Base-by-base conservation (phyloP, 345 rosid genomes). In the Gynandropsis gynandra region DNA sequence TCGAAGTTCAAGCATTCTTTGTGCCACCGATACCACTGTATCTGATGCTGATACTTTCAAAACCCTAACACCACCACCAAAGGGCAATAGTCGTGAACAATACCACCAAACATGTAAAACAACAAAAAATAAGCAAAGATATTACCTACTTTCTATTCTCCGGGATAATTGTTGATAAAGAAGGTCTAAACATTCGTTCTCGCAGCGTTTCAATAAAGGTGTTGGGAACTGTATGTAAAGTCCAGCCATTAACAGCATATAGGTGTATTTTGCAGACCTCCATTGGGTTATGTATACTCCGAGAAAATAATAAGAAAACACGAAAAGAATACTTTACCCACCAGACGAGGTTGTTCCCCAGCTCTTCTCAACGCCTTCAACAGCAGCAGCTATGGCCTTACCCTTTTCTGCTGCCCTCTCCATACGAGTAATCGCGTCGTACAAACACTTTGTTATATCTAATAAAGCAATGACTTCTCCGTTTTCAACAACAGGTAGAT, bases 321-420 rank as follows among this genome's bases (percentile, higher is more conserved):
- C 21, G 17, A 20, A 52, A 24, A 24, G 29, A 24, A 24, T 33
- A 47, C 13, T 53, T 66, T 27, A 68, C 85, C 14, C 16, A 93
- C 99, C 97, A 63, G 95, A 68, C 9, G 80, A 40, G 21, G 89
- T 74, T 45, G 97, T 61, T 48, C 96, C 89, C 95, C 97, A 93
- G 51, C 77, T 78, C 50, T 80, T 93, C 58, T 93, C 99, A 57
- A 83, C 99, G 31, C 97, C 99, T 85, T 93, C 99, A 46, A 93
- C 99, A 7, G 97, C 97, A 27, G 99, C 97, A 71, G 99, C 97
- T 58, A 93, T 85, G 32, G 97, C 99, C 56, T 93, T 93, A 55
- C 99, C 97, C 66, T 93, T 93, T 72, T 93, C 99, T 69, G 95
- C 92, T 20, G 92, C 92, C 69, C 99, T 93, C 75, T 93, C 99